Base-by-base conservation (phyloP, 495 filamentous ascomycete genomes). In the Neurospora terricola region DNA sequence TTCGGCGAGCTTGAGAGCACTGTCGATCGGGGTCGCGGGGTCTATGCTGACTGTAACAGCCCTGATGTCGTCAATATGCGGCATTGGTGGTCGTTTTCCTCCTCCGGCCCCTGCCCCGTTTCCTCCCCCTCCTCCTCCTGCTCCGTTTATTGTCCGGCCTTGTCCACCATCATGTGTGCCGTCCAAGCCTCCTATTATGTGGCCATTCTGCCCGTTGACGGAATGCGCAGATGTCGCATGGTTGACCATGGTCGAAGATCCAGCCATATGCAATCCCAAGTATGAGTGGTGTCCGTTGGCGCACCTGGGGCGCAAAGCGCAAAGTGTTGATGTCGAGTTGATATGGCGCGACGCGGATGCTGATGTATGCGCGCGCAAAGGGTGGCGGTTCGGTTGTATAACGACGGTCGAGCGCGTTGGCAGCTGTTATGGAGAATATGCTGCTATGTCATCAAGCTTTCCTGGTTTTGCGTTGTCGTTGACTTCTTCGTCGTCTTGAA, bases 11-110 rank as follows among this genome's bases (percentile, higher is more conserved):
- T 83, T 80, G 30, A 91, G 81, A 12, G 89, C 73, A 45, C 77
- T 86, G 16, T 84, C 83, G 38, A 90, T 77, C 38, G 86, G 81
- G 30, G 79, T 77, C 48, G 86, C 76, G 23, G 80, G 76, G 69
- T 87, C 81, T 42, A 85, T 69, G 21, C 87, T 81, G 72, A 84
- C 81, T 7, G 72, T 77, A 38, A 83, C 84, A 1, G 83, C 82
- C 7, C 89, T 86, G 59, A 94, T 83, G 79, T 94, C 93, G 74
- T 93, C 90, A 75, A 94, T 89, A 81, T 94, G 92, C 21, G 90
- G 88, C 75, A 89, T 66, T 18, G 54, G 91, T 18, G 83, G 79
- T 8, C 80, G 77, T 69, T 78, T 84, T n/a, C 74, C 76, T 21
- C 71, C 73, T 14, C 70, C 73, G 38, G 72, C 70, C 11, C 73